These are phyloP conservation scores for Raphidocelis subcapitata DNA, from an alignment of 139 green algal species.

Conservation along the genomic window DNA sequence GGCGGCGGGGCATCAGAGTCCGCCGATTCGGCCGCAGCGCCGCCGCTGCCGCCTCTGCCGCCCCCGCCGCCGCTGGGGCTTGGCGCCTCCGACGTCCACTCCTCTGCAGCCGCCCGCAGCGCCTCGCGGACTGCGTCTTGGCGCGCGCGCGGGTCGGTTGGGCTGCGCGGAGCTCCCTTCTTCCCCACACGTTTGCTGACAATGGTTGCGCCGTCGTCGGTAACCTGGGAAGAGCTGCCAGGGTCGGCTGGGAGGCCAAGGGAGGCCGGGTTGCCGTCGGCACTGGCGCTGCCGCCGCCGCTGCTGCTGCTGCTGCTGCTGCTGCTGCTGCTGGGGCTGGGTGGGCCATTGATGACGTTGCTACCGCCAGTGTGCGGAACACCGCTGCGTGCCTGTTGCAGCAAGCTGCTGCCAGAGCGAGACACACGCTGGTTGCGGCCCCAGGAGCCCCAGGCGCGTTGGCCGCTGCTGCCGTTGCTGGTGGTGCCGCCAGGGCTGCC, in stretches of 20 bases:
- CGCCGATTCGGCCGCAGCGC: neutral
- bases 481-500: neutral
- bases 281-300: neutral
- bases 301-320: slow-evolving; percentile 20
- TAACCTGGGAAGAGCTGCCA: neutral
- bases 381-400: neutral
- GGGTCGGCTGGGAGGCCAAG: neutral
- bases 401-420: neutral
- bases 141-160: neutral
- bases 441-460: neutral
- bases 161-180: slow-evolving; percentile 10
- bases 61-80: neutral
- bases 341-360: neutral
- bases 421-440: neutral
- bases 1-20: neutral
- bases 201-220: slow-evolving; percentile 17
- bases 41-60: slow-evolving; percentile 22
- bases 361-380: neutral
- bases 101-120: slow-evolving; percentile 13
- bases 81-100: neutral
- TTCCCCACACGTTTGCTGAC: slow-evolving; percentile 15
- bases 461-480: neutral
- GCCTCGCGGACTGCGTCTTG: slow-evolving; percentile 15
- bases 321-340: slow-evolving; percentile 7
- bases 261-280: neutral